Base-by-base conservation (phyloP, 495 filamentous ascomycete genomes). In the Lasiosphaeriaceae sp. region DNA sequence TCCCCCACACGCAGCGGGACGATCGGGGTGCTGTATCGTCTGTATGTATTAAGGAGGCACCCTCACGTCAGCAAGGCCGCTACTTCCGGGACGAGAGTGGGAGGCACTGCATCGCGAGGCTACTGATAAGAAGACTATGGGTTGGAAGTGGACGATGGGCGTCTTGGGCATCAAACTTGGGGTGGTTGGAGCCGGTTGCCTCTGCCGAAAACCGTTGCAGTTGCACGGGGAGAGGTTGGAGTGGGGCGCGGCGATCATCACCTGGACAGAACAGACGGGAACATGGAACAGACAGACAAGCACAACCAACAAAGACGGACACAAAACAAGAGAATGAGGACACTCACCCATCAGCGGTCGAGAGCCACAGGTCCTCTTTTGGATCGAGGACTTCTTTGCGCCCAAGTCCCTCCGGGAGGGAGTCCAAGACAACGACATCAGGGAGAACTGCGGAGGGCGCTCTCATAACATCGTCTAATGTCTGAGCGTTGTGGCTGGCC, bases 291-390 rank as follows among this genome's bases (percentile, higher is more conserved):
- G 9, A 31, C 26, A 31, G 9, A 31, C 26, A 31, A 31, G 26
- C 26, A 31, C 26, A 31, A 31, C 26, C 26, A 31, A 31, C 26
- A 31, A 9, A 31, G 26, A 31, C 26, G 26, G 26, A 20, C 9
- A 45, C n/a, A 16, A 5, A 24, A 55, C 24, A 50, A 12, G 39
- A 29, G 14, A 43, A 4, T 12, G 11, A 47, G n/a, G 52, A 26
- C 8, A 55, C 72, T 73, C 61, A 79, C 76, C 74, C 75, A 56
- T 77, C 74, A 31, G 65, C 70, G 16, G 72, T 77, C 26, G 67
- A 72, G 44, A 77, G 49, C 72, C 74, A 77, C 21, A 78, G 64
- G 59, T 78, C 75, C 47, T 73, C 72, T 57, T 72, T 74, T 19
- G 73, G 72, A 52, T 78, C 69, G 23, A 72, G 55, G 3, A 44